Percentiles rank a stretch among this genome's conserved stretches.
phyloP scores from a whole-genome alignment of 768 basidiomycete species.

The Roridomyces roridus region DNA sequence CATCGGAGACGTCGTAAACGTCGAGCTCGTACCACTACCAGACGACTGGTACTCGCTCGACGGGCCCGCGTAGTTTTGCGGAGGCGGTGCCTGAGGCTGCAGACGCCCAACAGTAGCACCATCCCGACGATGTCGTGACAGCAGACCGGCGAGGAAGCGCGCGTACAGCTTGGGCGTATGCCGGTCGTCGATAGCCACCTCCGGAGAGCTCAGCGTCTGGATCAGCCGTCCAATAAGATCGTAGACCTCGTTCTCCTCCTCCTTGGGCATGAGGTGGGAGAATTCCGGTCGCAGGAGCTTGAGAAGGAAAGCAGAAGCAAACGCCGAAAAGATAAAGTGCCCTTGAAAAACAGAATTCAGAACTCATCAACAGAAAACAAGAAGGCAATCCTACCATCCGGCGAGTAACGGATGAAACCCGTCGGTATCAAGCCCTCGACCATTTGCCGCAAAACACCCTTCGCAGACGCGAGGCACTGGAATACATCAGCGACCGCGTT shows the following conservation, averaged over 20 bases:
- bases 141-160: constrained; percentile 75
- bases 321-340: constrained; percentile 80
- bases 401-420: constrained; percentile 80
- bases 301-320: constrained; percentile 83
- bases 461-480: constrained; percentile 76
- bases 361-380: background rate
- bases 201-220: constrained; percentile 70
- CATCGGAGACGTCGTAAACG: constrained; percentile 35
- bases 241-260: constrained; percentile 74
- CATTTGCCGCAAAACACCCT: constrained; percentile 68
- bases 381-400: constrained; percentile 60
- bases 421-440: constrained; percentile 69
- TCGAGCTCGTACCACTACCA: constrained; percentile 29
- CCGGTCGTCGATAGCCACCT: constrained; percentile 80
- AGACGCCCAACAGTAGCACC: constrained; percentile 63
- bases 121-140: constrained; percentile 73
- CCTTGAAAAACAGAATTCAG: constrained; percentile 42
- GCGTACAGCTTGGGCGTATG: constrained; percentile 85
- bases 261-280: constrained; percentile 61
- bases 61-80: constrained; percentile 30
- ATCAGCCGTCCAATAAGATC: constrained; percentile 76
- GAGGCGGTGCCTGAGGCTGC: constrained; percentile 56
- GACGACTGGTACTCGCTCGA: constrained; percentile 21
- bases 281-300: constrained; percentile 84
- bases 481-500: constrained; percentile 6